Evolutionary conservation across 257 asterid species (phyloP), one percentile per base, ranked within the genome.

Genomic region (Knoxia roxburghii): DNA sequence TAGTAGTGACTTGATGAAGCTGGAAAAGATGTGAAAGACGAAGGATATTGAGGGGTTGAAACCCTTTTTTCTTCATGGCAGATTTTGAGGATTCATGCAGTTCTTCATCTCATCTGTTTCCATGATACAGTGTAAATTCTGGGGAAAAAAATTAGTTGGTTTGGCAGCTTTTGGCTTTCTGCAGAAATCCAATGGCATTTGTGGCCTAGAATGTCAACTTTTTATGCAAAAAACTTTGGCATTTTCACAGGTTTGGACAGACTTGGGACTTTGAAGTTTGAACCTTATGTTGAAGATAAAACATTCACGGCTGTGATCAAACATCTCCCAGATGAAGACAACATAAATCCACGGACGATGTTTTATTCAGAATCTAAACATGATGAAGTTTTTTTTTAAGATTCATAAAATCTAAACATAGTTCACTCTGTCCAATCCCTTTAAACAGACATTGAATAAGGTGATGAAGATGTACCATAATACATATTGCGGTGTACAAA

Each of bases 241-340:
- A 37, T 41, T 14, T 23, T n/a, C n/a, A 54, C 21, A 29, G 21
- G 30, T 5, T 66, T 66, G 71, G 71, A 51, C 52, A 7, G 37
- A 66, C 52, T 51, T n/a, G 46, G 71, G 62, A 43, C 41, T 66
- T 66, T 23, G 70, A 66, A 51, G 51, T 64, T 63, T 71, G 65
- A 64, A 43, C 75, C 75, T 41, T 54, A 45, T 57, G 59, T 71
- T 71, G 0, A 40, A n/a, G 75, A 71, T 71, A 72, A 64, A 64
- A 17, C 43, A 33, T 64, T 55, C 52, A 23, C 43, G 75, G 75
- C 64, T 72, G 52, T 43, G 60, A 72, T 72, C 32, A 61, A 64
- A 14, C 15, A 50, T 24, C 60, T 43, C 0, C 13, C 17, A 27
- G 23, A 59, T 59, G 46, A 35, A 23, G 61, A 43, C 67, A 46